phyloP scores from a whole-genome alignment of 768 basidiomycete species.

The Butyriboletus loyo region DNA sequence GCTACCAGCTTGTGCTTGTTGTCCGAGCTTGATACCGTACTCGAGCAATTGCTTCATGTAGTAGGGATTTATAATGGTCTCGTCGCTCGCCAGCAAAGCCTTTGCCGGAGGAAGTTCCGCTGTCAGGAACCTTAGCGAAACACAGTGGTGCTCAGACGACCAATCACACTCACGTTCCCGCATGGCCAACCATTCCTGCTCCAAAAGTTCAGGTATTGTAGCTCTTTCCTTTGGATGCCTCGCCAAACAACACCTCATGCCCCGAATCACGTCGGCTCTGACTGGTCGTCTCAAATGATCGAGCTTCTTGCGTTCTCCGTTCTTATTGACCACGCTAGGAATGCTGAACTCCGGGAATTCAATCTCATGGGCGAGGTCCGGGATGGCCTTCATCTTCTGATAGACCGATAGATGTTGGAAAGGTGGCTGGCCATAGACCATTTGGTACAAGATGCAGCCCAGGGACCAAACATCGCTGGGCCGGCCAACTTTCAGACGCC shows the following conservation, averaged over 20 bases:
- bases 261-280: constrained; percentile 68
- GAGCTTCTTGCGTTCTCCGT: constrained; percentile 44
- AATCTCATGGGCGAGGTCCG: constrained; percentile 71
- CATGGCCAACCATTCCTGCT: constrained; percentile 75
- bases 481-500: constrained; percentile 90
- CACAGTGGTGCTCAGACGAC: background rate
- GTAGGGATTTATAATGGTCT: constrained; percentile 74
- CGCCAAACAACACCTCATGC: constrained; percentile 78
- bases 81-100: constrained; percentile 42
- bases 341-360: constrained; percentile 71
- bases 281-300: constrained; percentile 74
- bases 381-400: constrained; percentile 94
- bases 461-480: constrained; percentile 97
- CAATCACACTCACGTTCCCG: constrained; percentile 31
- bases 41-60: constrained; percentile 74
- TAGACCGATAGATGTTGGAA: constrained; percentile 82
- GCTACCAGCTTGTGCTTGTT: constrained; percentile 34
- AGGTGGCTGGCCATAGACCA: constrained; percentile 93
- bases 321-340: constrained; percentile 41
- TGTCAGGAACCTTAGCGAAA: constrained; percentile 6
- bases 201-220: constrained; percentile 83
- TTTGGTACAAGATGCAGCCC: constrained; percentile 97
- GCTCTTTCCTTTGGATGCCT: constrained; percentile 80
- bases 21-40: constrained; percentile 67
- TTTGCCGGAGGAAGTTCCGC: constrained; percentile 31